A percentile compares a stretch with the other conserved stretches of the same genome.
Conservation (phyloP, 331 rosid species). For the Spiraea crenata region DNA sequence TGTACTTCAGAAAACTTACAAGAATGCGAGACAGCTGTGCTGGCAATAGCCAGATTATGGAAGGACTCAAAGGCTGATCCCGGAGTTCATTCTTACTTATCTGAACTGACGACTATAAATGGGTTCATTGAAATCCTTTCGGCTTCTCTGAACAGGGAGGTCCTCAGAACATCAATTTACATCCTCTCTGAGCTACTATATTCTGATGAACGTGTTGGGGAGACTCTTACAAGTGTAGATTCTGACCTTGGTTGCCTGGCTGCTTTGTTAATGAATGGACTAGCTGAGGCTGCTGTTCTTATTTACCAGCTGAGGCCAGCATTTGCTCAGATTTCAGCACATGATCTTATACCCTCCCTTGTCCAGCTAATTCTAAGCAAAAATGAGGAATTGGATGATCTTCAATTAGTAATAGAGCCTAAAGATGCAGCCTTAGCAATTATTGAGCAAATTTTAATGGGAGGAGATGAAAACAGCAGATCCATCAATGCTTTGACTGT, state of each 20-base stretch:
- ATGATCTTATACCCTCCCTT: conserved; percentile 71
- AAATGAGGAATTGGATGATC: conserved; percentile 50
- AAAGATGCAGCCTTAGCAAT: conserved; percentile 68
- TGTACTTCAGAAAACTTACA: conserved; percentile 71
- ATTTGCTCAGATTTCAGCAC: conserved; percentile 59
- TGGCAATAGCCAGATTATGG: conserved; percentile 64
- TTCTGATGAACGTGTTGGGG: conserved; percentile 64
- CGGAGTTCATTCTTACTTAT: conserved; percentile 63
- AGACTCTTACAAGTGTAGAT: conserved; percentile 71
- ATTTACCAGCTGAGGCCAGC: conserved; percentile 73
- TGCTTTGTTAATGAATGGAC: conserved; percentile 72
- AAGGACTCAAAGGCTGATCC: conserved; percentile 79
- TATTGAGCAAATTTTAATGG: conserved; percentile 67
- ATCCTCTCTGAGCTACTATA: conserved; percentile 70
- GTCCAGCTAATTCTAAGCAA: conserved; percentile 51
- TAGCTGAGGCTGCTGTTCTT: conserved; percentile 78
- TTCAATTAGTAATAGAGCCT: conserved; percentile 65
- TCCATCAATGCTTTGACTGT: conserved; percentile 63
- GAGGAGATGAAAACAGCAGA: conserved; percentile 77
- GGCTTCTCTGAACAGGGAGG: conserved; percentile 66
- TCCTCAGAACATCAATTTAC: conserved; percentile 65
- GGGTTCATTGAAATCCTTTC: conserved; percentile 82
- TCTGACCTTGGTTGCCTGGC: conserved; percentile 89
- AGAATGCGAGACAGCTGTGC: conserved; percentile 75
- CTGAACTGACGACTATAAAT: conserved; percentile 63